These are phyloP conservation scores for Setaria italica DNA, from an alignment of 202 grass and related monocot species.

Conservation along the genomic window DNA sequence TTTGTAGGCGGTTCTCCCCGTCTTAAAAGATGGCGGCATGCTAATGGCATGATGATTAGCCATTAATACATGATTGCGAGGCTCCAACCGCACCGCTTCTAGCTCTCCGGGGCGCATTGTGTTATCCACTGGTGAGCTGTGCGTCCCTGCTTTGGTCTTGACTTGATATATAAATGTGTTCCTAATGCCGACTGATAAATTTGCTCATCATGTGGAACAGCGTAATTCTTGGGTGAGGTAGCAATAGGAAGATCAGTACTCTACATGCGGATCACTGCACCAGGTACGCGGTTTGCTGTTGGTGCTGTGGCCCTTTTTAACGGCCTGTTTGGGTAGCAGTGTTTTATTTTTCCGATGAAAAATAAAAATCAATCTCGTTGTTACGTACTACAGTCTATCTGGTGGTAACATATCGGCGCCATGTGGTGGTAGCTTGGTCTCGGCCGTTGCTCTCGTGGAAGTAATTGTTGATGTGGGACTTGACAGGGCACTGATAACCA, in stretches of 20 bases:
- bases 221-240: constrained; percentile 7
- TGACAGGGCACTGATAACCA: constrained; percentile 53
- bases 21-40: constrained; percentile 49
- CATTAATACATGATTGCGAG: constrained; percentile 60
- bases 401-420: not conserved
- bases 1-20: constrained; percentile 38
- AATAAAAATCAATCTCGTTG: no score
- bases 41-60: constrained; percentile 40
- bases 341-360: no score
- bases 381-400: not conserved
- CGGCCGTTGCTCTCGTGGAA: constrained; percentile 40
- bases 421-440: not conserved
- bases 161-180: not conserved
- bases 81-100: constrained; percentile 33
- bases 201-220: constrained; percentile 20
- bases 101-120: constrained; percentile 1
- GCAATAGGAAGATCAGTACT: not conserved
- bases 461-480: constrained; percentile 54
- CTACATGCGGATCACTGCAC: not conserved
- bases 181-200: not conserved
- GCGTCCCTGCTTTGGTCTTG: not conserved
- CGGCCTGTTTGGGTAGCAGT: not conserved
- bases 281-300: constrained; percentile 25
- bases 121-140: not conserved
- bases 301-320: not conserved